phyloP scores from a whole-genome alignment of 1,284 basidiomycete genomes.

The Austroboletus niveus region DNA sequence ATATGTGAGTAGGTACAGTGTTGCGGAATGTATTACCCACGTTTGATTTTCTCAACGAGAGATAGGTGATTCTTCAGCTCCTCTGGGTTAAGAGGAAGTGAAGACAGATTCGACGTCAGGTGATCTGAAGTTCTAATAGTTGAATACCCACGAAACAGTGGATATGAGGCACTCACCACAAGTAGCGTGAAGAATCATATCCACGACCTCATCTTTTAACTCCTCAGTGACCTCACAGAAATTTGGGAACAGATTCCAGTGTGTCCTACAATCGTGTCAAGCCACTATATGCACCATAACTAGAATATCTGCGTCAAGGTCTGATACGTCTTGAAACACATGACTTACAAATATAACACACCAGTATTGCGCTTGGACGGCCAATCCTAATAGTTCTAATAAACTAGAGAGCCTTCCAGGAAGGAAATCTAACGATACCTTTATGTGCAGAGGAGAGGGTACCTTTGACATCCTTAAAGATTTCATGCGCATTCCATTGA shows the following conservation, averaged over 20 bases:
- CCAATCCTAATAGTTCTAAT: slow-evolving; percentile 37
- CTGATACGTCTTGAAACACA: background rate
- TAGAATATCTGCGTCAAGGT: slow-evolving; percentile 11
- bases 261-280: slow-evolving; percentile 40
- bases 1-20: background rate
- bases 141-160: background rate
- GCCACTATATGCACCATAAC: background rate
- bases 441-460: slow-evolving; percentile 22
- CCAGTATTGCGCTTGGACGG: slow-evolving; percentile 55
- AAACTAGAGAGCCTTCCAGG: background rate
- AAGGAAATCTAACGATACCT: slow-evolving; percentile 10
- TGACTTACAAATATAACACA: slow-evolving; percentile 21
- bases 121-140: slow-evolving; percentile 20
- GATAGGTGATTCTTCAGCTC: slow-evolving; percentile 20
- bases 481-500: slow-evolving; percentile 15
- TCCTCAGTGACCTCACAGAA: slow-evolving; percentile 36
- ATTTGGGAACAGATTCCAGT: slow-evolving; percentile 51
- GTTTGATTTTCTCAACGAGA: slow-evolving; percentile 24
- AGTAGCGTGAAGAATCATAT: slow-evolving; percentile 46
- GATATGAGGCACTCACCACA: slow-evolving; percentile 38
- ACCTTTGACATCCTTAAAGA: slow-evolving; percentile 25
- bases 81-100: slow-evolving; percentile 23
- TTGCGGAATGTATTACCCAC: slow-evolving; percentile 20
- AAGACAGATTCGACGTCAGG: slow-evolving; percentile 29
- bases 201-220: slow-evolving; percentile 44